These are phyloP conservation scores for Pneumocystis sp. DNA, from an alignment of 1,139 yeast genomes.

Conservation along the genomic window DNA sequence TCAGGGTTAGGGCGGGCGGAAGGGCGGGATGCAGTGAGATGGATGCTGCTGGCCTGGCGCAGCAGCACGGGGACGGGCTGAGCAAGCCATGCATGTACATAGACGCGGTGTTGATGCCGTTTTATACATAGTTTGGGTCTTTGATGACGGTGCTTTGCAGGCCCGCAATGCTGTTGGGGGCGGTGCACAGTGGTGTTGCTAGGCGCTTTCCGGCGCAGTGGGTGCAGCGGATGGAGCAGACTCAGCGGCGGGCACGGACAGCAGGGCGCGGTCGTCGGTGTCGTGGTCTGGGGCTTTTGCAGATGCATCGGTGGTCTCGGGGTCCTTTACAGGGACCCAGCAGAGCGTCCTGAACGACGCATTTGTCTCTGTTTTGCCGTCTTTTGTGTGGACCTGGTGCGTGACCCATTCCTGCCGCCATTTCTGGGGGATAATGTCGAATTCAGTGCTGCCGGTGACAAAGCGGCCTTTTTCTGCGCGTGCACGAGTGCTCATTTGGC, in stretches of 20 bases:
- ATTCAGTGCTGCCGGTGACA: neutral
- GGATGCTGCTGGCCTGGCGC: no score
- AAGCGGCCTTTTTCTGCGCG: neutral
- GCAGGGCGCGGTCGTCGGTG: neutral
- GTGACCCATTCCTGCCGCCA: neutral
- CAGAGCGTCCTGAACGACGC: neutral
- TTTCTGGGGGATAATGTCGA: neutral
- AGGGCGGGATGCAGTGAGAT: no score
- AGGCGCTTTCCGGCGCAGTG: no score
- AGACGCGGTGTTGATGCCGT: no score
- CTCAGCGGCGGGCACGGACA: neutral
- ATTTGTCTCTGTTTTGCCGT: neutral
- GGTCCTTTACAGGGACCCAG: neutral
- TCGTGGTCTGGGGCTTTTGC: neutral
- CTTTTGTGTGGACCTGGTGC: neutral
- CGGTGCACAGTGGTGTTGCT: no score
- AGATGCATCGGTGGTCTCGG: neutral
- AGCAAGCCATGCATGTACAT: no score
- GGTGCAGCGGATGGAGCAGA: neutral
- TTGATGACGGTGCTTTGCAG: no score
- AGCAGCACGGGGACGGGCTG: no score
- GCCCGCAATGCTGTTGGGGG: no score
- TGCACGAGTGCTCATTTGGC: neutral
- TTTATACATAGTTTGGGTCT: no score
- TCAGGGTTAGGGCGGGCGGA: no score